Evolutionary conservation across 1,284 basidiomycete genomes (phyloP).

Genomic region (Trichosporon ovoides): DNA sequence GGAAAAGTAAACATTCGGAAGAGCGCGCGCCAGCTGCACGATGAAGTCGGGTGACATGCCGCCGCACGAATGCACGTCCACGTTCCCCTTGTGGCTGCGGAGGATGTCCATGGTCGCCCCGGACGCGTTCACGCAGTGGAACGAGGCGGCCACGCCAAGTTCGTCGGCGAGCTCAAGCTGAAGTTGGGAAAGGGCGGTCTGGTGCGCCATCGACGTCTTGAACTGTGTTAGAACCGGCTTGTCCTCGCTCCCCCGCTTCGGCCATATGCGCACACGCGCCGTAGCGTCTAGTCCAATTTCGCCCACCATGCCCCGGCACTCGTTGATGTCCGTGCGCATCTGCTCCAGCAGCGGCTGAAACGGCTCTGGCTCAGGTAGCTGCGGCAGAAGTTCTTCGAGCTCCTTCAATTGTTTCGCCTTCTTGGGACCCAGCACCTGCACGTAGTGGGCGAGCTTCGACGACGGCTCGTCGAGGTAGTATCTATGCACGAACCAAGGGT

Average conservation of each 20-base stretch:
- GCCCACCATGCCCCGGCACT: conserved; percentile 43
- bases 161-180: conserved; percentile 50
- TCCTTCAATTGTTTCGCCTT: conserved; percentile 13
- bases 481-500: conserved; percentile 52
- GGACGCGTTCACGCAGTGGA: conserved; percentile 50
- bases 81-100: conserved; percentile 37
- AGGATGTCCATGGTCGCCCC: conserved; percentile 47
- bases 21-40: conserved; percentile 25
- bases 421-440: conserved; percentile 38
- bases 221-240: conserved; percentile 41
- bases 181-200: conserved; percentile 38
- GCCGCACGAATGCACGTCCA: conserved; percentile 49
- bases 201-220: conserved; percentile 48
- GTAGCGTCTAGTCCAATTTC: conserved; percentile 51
- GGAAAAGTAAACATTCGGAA: conserved; percentile 49
- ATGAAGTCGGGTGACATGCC: conserved; percentile 23
- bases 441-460: conserved; percentile 47
- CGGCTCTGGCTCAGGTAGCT: conserved; percentile 39
- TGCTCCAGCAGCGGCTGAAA: conserved; percentile 26
- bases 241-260: conserved; percentile 13
- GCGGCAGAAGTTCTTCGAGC: conserved; percentile 30
- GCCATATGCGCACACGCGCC: conserved; percentile 25
- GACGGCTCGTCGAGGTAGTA: conserved; percentile 34
- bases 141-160: conserved; percentile 44
- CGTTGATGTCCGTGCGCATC: conserved; percentile 24